Evolutionary conservation across 768 basidiomycete species (phyloP), one percentile per base, ranked within the genome.

Genomic region (Boletus speciosus): DNA sequence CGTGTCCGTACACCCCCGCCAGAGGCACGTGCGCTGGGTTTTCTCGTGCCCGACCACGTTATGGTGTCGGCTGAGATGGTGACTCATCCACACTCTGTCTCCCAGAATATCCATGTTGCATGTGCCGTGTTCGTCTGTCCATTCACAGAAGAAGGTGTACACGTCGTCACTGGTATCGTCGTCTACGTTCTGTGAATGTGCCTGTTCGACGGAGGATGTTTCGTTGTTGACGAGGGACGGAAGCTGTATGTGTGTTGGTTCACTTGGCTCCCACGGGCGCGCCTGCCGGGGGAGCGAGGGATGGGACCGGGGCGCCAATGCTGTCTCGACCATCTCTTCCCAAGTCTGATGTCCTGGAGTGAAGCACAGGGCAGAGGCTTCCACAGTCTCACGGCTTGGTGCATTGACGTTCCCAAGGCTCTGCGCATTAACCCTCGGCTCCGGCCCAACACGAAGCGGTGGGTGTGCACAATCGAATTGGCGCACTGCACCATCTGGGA

Each of bases 51-150:
- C 68, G 5, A 56, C 42, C 5, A 67, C 51, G 31, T 55, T 39
- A 25, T 67, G 66, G 5, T 25, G 23, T 10, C 56, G 52, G 38
- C 58, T 50, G 27, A 70, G 57, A 42, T 70, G 66, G 9, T 58
- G 47, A 47, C 58, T 62, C 58, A 67, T 62, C 56, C 63, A 62
- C 8, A 62, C 56, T n/a, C 53, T 49, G 38, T 65, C 58, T 3
- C 51, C 56, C 25, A 48, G 27, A 16, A 66, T 44, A 31, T 43
- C 19, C 60, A 62, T 67, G 45, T 65, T 59, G 25, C 67, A 67
- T 6, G 11, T 52, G 1, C 62, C 60, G 15, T 36, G 45, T 36
- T 62, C 43, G 40, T 65, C 60, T 8, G 51, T 62, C 66, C 66
- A 67, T 38, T 67, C 56, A 9, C 65, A 69, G 21, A 46, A 32